phyloP scores from a whole-genome alignment of 768 basidiomycete species.

The Tulasnella sp. region DNA sequence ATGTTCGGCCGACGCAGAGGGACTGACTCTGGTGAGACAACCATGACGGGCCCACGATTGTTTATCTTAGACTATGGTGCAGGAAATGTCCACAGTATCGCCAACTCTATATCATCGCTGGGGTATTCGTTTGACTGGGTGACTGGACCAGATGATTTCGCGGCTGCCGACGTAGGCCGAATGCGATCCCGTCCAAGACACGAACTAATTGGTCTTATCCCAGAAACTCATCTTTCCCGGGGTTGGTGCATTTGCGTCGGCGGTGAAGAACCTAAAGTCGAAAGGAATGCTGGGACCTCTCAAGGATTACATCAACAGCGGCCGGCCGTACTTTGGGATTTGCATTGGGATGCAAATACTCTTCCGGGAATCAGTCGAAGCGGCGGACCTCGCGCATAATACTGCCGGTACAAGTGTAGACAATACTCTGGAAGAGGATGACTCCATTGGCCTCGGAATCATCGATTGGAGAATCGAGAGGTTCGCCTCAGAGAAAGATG shows the following conservation, averaged over 20 bases:
- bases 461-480: constrained; percentile 69
- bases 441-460: constrained; percentile 46
- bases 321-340: constrained; percentile 92
- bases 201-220: no score
- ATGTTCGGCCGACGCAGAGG: not conserved
- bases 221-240: constrained; percentile 95
- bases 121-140: constrained; percentile 89
- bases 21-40: not conserved
- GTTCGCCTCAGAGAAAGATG: constrained; percentile 44
- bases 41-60: constrained; percentile 29
- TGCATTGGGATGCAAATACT: constrained; percentile 98
- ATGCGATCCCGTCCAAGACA: not conserved
- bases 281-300: constrained; percentile 73
- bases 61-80: constrained; percentile 96
- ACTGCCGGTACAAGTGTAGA: not conserved
- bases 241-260: constrained; percentile 85
- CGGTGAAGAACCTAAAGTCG: constrained; percentile 58
- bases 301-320: constrained; percentile 67
- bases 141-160: constrained; percentile 63
- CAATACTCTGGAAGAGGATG: not conserved
- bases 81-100: constrained; percentile 86
- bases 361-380: constrained; percentile 74
- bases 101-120: constrained; percentile 75
- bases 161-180: constrained; percentile 70
- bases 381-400: constrained; percentile 27